Percentiles rank a stretch among this genome's conserved stretches.
phyloP scores from a whole-genome alignment of 2,329 filamentous ascomycete genomes.

The Rachicladosporium sp. region DNA sequence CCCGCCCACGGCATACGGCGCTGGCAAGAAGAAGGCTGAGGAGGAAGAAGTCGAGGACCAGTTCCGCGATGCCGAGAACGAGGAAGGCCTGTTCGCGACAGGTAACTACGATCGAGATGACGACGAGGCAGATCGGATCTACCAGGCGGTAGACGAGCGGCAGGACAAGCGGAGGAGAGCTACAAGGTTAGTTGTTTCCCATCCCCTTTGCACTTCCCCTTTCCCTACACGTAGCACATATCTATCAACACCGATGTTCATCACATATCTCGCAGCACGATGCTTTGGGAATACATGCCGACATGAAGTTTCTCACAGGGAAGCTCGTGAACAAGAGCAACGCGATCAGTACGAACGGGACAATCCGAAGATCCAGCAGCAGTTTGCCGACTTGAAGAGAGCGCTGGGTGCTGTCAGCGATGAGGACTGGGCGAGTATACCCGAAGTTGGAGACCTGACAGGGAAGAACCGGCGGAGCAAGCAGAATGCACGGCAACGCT shows the following conservation, averaged over 20 bases:
- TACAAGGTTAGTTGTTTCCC: constrained; percentile 59
- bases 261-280: constrained; percentile 26
- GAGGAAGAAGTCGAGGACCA: constrained; percentile 65
- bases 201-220: constrained; percentile 6
- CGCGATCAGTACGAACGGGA: constrained; percentile 90
- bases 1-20: constrained; percentile 62
- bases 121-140: constrained; percentile 93
- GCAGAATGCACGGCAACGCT: constrained; percentile 66
- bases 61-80: constrained; percentile 94
- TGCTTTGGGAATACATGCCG: constrained; percentile 66
- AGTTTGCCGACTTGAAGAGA: constrained; percentile 92
- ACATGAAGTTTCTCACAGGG: constrained; percentile 59
- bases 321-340: constrained; percentile 85
- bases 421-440: constrained; percentile 91
- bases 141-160: constrained; percentile 88
- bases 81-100: constrained; percentile 87
- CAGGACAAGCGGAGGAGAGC: constrained; percentile 83
- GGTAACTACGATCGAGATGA: constrained; percentile 96
- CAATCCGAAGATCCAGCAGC: constrained; percentile 95
- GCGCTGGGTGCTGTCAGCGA: constrained; percentile 78
- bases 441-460: constrained; percentile 91
- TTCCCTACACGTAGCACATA: constrained; percentile 11
- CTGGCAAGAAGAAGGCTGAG: constrained; percentile 54
- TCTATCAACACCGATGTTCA: constrained; percentile 15
- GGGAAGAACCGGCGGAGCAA: constrained; percentile 82